These are phyloP conservation scores for Trametes sanguinea DNA, from an alignment of 768 basidiomycete species.

Conservation along the genomic window DNA sequence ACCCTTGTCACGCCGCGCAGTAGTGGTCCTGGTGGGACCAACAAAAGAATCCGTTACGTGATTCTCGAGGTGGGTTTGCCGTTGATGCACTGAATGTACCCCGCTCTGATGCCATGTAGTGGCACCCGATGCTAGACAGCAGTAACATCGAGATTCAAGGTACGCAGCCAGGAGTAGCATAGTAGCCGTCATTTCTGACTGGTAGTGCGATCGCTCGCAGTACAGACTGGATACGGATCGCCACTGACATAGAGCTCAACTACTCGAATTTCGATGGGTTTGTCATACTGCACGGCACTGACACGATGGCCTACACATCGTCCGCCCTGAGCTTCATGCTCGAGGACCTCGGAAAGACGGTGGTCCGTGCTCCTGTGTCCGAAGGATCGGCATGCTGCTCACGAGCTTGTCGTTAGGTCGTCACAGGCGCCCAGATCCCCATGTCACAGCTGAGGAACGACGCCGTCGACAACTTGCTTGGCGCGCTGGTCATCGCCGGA, in stretches of 20 bases:
- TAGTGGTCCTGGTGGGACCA: conserved; percentile 56
- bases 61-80: conserved; percentile 66
- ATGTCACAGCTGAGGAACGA: conserved; percentile 91
- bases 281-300: conserved; percentile 87
- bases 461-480: conserved; percentile 90
- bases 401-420: conserved; percentile 50
- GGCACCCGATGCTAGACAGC: conserved; percentile 85
- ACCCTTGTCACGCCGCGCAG: conserved; percentile 79
- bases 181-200: background rate
- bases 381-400: background rate
- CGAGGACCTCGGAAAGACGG: conserved; percentile 91
- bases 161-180: conserved; percentile 32
- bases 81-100: conserved; percentile 13
- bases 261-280: conserved; percentile 87
- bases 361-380: conserved; percentile 47
- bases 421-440: conserved; percentile 94
- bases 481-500: conserved; percentile 85
- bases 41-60: conserved; percentile 82
- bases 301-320: conserved; percentile 89
- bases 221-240: conserved; percentile 87
- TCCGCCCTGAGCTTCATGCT: conserved; percentile 89
- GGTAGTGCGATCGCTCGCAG: conserved; percentile 5
- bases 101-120: conserved; percentile 45
- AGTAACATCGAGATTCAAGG: conserved; percentile 86
- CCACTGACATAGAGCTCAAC: conserved; percentile 91